Evolutionary conservation across 2,329 filamentous ascomycete genomes (phyloP).

Genomic region (Byssochlamys sp.): DNA sequence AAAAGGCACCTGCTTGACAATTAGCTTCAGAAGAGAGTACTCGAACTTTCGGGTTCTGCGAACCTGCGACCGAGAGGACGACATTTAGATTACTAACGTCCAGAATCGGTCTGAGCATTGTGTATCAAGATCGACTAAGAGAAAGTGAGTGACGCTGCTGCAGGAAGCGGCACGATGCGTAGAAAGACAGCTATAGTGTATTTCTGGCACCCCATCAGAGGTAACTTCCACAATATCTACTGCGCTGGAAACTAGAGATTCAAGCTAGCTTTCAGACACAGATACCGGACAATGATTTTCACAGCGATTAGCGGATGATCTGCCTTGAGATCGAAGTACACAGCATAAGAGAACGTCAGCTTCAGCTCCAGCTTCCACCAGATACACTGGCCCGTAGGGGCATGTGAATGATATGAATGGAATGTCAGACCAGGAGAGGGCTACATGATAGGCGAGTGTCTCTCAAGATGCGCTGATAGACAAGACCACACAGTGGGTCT

Average conservation of each 20-base stretch:
- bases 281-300: not conserved
- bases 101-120: constrained; percentile 27
- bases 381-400: not conserved
- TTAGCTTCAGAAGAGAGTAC: not conserved
- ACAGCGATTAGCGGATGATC: not conserved
- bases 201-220: not conserved
- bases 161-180: not conserved
- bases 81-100: constrained; percentile 28
- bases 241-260: not conserved
- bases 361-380: not conserved
- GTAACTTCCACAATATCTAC: not conserved
- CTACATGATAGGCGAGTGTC: not conserved
- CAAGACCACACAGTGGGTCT: not conserved
- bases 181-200: not conserved
- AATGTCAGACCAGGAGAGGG: constrained; percentile 7
- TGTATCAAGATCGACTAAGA: constrained; percentile 2
- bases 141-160: not conserved
- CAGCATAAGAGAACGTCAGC: not conserved
- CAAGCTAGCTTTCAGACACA: not conserved
- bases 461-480: not conserved
- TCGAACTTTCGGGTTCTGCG: constrained; percentile 1
- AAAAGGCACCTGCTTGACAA: constrained; percentile 19
- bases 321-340: not conserved
- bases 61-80: constrained; percentile 24
- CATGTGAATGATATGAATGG: constrained; percentile 5